Conservation (phyloP, 805 yeast genomes). For the Lipomyces orientalis region DNA sequence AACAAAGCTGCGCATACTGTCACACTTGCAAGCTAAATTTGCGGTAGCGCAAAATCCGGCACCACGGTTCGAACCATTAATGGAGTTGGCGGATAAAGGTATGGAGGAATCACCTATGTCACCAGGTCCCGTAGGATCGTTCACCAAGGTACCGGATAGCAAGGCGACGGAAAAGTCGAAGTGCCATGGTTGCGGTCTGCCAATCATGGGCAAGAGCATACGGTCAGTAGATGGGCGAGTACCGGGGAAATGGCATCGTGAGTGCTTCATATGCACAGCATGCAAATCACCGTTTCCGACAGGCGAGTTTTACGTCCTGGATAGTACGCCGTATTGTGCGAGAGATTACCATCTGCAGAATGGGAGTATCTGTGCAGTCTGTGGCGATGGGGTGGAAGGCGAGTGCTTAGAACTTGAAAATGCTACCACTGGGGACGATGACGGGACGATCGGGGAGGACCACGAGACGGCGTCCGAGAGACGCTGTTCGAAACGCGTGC, state of each 20-base stretch:
- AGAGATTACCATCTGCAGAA: conserved; percentile 76
- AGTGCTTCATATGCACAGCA: conserved; percentile 75
- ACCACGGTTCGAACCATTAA: background rate
- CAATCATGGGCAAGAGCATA: conserved; percentile 56
- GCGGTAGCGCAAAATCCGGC: background rate
- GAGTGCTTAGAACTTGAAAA: conserved; percentile 79
- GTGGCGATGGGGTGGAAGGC: conserved; percentile 85
- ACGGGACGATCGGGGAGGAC: background rate
- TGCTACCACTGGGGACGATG: background rate
- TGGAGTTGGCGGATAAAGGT: background rate
- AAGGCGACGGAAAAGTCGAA: background rate
- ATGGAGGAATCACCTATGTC: background rate
- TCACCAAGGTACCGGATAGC: background rate
- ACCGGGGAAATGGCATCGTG: conserved; percentile 71
- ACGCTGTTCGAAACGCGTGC: conserved; percentile 65
- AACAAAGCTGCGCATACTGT: background rate
- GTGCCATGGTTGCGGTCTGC: conserved; percentile 72
- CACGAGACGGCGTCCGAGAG: background rate
- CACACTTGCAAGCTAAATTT: background rate
- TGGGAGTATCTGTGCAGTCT: conserved; percentile 72
- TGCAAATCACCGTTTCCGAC: conserved; percentile 52
- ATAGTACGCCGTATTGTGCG: conserved; percentile 83
- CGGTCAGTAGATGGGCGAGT: background rate
- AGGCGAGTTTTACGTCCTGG: conserved; percentile 62
- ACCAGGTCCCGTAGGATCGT: background rate